Percentiles rank a stretch among this genome's conserved stretches.
Evolutionary conservation across 148 eudicot species (phyloP).

Genomic region (Amaranthus hypochondriacus): DNA sequence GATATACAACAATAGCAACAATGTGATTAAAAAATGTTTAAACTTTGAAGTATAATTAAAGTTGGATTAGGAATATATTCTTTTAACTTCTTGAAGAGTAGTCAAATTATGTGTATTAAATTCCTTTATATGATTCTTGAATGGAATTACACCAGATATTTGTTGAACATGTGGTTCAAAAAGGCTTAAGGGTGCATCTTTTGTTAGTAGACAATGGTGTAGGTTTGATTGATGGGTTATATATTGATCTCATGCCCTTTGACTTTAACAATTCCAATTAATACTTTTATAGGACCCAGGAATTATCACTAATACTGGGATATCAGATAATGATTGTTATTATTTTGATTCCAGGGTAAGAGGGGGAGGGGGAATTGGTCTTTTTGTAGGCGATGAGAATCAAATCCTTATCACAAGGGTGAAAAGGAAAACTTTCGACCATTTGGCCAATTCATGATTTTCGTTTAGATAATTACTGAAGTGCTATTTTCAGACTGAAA

Average conservation of each 20-base stretch:
- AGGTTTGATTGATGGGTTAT: not conserved
- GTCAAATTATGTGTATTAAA: not conserved
- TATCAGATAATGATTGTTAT: not conserved
- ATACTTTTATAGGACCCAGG: not conserved
- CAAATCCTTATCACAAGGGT: no score
- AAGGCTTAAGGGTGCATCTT: not conserved
- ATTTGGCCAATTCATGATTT: no score
- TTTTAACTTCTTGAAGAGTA: not conserved
- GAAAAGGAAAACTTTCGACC: no score
- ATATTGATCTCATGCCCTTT: not conserved
- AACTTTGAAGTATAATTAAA: no score
- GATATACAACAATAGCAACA: not conserved
- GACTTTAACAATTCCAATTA: not conserved
- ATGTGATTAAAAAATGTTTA: no score
- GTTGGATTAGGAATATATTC: not conserved
- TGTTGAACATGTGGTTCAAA: not conserved
- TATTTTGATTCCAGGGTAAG: no score
- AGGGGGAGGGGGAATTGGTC: no score
- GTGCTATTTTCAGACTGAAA: no score
- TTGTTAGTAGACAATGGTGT: not conserved
- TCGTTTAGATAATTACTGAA: no score
- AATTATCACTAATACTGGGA: not conserved
- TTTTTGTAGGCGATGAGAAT: no score
- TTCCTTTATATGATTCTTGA: not conserved
- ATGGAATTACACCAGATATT: not conserved